Conservation (phyloP, 176 grass and related monocot species). For the Bonia amplexicaulis region DNA sequence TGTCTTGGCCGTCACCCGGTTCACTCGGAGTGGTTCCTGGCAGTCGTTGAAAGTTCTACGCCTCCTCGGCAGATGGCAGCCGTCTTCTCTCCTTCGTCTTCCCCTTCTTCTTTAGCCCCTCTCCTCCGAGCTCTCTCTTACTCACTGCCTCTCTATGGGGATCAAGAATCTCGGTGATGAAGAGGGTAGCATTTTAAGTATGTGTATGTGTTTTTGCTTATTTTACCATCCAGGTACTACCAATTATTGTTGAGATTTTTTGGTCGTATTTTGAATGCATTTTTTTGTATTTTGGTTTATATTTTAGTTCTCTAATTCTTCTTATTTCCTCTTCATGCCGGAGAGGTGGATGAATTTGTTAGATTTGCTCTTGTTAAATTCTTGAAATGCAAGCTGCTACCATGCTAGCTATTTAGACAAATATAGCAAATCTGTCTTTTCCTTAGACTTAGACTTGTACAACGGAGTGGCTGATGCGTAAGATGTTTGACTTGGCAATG, state of each 20-base stretch:
- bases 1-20: no score
- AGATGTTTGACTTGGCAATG: constrained; percentile 28
- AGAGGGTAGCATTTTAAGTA: neutral
- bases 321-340: neutral
- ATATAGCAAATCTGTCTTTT: neutral
- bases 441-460: neutral
- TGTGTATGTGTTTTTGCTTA: neutral
- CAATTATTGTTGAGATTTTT: neutral
- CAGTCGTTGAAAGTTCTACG: no score
- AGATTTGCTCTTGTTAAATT: constrained; percentile 10
- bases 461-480: neutral
- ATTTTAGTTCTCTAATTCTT: neutral
- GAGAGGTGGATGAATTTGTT: neutral
- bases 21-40: no score
- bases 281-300: neutral
- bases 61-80: no score
- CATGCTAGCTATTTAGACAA: neutral
- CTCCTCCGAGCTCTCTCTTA: no score
- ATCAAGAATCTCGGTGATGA: neutral
- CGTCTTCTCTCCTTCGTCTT: no score
- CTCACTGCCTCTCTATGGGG: no score
- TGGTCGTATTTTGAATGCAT: neutral
- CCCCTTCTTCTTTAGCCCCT: no score
- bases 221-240: neutral
- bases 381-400: neutral